Percentiles rank a stretch among this genome's conserved stretches.
These are phyloP conservation scores for Sporobolomyces roseus DNA, from an alignment of 768 basidiomycete species.

Conservation along the genomic window DNA sequence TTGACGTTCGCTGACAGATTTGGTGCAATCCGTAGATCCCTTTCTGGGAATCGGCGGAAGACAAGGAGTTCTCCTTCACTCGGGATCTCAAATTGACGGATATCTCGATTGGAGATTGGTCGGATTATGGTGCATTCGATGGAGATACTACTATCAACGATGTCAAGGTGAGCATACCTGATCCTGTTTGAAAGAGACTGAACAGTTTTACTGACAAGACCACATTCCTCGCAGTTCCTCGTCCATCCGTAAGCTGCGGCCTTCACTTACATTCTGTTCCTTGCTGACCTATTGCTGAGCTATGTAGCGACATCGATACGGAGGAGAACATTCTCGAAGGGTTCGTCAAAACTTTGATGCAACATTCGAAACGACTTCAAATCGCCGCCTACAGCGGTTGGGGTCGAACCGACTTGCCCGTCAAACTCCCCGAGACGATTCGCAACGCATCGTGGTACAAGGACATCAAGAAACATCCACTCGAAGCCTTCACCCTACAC, in stretches of 20 bases:
- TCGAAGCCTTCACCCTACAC: constrained; percentile 18
- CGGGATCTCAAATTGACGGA: constrained; percentile 1
- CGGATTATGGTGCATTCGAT: constrained; percentile 29
- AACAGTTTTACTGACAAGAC: neutral
- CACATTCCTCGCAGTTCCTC: neutral
- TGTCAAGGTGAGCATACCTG: constrained; percentile 17
- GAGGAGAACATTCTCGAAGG: constrained; percentile 19
- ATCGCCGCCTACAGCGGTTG: constrained; percentile 28
- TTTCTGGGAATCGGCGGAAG: constrained; percentile 26
- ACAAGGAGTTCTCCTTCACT: constrained; percentile 7
- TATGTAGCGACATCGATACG: constrained; percentile 24
- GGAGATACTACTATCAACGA: neutral
- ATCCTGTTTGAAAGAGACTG: neutral
- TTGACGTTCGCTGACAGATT: neutral
- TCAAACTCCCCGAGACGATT: constrained; percentile 8
- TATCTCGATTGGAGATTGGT: constrained; percentile 31
- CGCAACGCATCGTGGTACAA: constrained; percentile 20
- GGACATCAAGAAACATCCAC: constrained; percentile 18
- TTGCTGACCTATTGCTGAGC: too few relatives aligned
- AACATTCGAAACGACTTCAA: constrained; percentile 8
- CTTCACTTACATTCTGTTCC: too few relatives aligned
- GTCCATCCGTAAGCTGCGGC: too few relatives aligned
- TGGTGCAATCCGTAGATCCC: constrained; percentile 13
- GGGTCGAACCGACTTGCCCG: constrained; percentile 29
- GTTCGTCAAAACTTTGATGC: constrained; percentile 9